These are phyloP conservation scores for Thalassiosira ordinaria DNA, from an alignment of 352 stramenopile genomes.

Conservation along the genomic window DNA sequence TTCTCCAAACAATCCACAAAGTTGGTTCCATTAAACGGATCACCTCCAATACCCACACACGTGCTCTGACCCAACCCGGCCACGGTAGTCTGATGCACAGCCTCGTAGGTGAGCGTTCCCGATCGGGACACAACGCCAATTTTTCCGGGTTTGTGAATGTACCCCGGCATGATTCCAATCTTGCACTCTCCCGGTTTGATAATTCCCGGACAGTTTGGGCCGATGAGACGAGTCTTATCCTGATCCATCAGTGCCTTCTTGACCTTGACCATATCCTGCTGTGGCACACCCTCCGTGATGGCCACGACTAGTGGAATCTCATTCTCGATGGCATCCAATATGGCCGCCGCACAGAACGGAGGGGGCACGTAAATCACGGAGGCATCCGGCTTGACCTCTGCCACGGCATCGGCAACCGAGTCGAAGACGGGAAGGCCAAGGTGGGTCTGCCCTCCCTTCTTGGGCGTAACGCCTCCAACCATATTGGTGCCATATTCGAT, in stretches of 20 bases:
- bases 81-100: constrained; percentile 97
- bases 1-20: constrained; percentile 99
- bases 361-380: constrained; percentile 99
- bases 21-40: constrained; percentile 99
- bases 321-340: constrained; percentile 98
- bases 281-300: constrained; percentile 99
- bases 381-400: constrained; percentile 90
- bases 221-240: constrained; percentile 95
- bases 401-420: constrained; percentile 91
- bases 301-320: constrained; percentile 93
- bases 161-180: constrained; percentile 99
- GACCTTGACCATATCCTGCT: constrained; percentile 99
- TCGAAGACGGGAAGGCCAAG: constrained; percentile 99
- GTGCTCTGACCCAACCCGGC: constrained; percentile 97
- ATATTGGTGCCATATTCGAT: constrained; percentile 99
- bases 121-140: constrained; percentile 98
- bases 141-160: constrained; percentile 98
- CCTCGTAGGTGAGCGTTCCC: constrained; percentile 99
- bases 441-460: constrained; percentile 97
- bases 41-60: constrained; percentile 98
- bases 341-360: constrained; percentile 96
- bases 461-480: constrained; percentile 98
- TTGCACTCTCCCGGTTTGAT: constrained; percentile 99
- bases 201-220: constrained; percentile 99
- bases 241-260: constrained; percentile 95